phyloP scores from a whole-genome alignment of 1,284 basidiomycete genomes.

The Grifola frondosa region DNA sequence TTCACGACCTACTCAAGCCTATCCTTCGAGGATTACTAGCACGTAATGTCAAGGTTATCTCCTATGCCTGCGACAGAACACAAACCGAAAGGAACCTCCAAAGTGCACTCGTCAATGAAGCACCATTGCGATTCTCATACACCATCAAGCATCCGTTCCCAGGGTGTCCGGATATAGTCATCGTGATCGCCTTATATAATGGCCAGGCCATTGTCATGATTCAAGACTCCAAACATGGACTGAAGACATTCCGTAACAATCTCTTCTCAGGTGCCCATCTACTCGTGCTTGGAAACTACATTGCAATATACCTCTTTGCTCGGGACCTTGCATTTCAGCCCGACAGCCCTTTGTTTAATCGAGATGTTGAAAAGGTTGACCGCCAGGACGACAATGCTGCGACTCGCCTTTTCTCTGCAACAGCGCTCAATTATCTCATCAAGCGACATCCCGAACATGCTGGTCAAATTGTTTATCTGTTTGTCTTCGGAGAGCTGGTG shows the following conservation, averaged over 20 bases:
- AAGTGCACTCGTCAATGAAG: constrained; percentile 4
- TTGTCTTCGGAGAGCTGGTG: constrained; percentile 25
- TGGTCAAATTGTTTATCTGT: constrained; percentile 22
- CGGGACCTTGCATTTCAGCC: constrained; percentile 2
- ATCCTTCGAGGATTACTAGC: constrained; percentile 3
- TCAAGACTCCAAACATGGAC: constrained; percentile 34
- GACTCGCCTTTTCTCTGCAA: constrained; percentile 26
- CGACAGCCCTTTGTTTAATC: constrained; percentile 27
- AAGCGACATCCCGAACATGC: constrained; percentile 10
- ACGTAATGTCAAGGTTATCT: constrained; percentile 7
- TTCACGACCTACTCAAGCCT: constrained; percentile 5
- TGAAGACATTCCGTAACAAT: constrained; percentile 34
- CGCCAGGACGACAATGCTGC: constrained; percentile 44
- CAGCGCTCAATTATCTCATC: constrained; percentile 11
- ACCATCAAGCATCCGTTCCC: constrained; percentile 13
- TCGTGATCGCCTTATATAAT: constrained; percentile 13
- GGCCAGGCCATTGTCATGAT: constrained; percentile 20
- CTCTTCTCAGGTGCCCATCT: constrained; percentile 26
- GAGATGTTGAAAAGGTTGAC: constrained; percentile 39
- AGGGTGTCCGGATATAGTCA: background rate
- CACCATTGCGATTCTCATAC: background rate
- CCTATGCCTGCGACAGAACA: constrained; percentile 20
- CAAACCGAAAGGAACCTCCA: constrained; percentile 24
- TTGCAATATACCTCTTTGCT: constrained; percentile 1
- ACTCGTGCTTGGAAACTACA: constrained; percentile 24